A percentile compares a stretch with the other conserved stretches of the same genome.
Conservation (phyloP, 768 basidiomycete genomes). For the Pholiota molesta region DNA sequence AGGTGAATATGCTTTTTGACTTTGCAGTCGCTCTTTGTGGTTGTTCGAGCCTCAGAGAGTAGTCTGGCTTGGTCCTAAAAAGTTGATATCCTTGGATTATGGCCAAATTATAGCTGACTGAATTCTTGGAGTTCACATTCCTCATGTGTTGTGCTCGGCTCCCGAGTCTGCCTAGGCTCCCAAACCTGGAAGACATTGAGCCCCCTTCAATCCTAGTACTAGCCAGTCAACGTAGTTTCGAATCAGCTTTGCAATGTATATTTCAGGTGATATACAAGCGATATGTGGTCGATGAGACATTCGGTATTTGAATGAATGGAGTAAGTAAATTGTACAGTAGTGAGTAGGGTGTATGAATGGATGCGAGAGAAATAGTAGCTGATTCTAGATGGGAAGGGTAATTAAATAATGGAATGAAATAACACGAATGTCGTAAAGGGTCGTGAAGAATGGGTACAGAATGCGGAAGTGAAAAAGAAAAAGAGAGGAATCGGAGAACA, state of each 20-base stretch:
- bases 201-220: too few relatives aligned
- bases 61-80: too few relatives aligned
- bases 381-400: background rate
- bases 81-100: too few relatives aligned
- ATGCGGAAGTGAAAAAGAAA: background rate
- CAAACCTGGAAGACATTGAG: too few relatives aligned
- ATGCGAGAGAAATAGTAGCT: background rate
- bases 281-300: background rate
- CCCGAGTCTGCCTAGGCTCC: too few relatives aligned
- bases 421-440: background rate
- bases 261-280: background rate
- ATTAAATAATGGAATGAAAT: background rate
- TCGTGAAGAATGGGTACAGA: background rate
- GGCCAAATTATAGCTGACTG: too few relatives aligned
- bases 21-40: too few relatives aligned
- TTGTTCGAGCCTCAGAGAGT: too few relatives aligned
- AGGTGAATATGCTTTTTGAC: too few relatives aligned
- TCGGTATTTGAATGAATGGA: background rate
- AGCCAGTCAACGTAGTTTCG: too few relatives aligned
- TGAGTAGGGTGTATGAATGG: background rate
- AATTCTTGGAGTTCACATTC: too few relatives aligned
- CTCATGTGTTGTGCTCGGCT: too few relatives aligned
- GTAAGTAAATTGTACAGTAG: background rate
- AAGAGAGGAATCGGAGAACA: background rate
- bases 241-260: background rate